Conservation (phyloP, 2,329 filamentous ascomycete species). For the Fonsecaea pedrosoi region DNA sequence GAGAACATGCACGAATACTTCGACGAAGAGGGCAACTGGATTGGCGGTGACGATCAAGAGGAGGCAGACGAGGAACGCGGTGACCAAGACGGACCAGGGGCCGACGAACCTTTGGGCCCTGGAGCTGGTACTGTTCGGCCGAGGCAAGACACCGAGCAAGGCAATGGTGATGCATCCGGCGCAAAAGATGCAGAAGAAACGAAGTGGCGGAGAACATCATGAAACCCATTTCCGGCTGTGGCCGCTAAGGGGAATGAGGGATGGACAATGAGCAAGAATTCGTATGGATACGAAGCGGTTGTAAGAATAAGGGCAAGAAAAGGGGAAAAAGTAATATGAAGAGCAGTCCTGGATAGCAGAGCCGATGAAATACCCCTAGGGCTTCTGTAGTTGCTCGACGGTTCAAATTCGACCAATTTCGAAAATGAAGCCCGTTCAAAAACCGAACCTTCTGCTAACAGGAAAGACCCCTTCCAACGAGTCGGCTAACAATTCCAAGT, state of each 20-base stretch:
- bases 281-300: background rate
- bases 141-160: conserved; percentile 46
- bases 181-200: conserved; percentile 50
- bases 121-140: conserved; percentile 51
- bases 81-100: conserved; percentile 62
- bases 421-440: background rate
- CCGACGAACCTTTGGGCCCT: conserved; percentile 56
- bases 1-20: conserved; percentile 88
- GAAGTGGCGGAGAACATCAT: conserved; percentile 62
- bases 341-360: background rate
- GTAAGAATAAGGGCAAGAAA: background rate
- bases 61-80: conserved; percentile 57
- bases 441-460: background rate
- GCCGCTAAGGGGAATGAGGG: background rate
- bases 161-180: conserved; percentile 41
- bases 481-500: conserved; percentile 36
- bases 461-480: conserved; percentile 29
- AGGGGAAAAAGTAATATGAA: background rate
- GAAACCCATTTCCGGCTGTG: conserved; percentile 28
- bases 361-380: conserved; percentile 4
- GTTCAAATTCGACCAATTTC: background rate
- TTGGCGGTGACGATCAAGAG: conserved; percentile 61
- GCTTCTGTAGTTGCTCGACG: background rate
- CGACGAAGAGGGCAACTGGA: conserved; percentile 81
- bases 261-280: background rate